A percentile compares a stretch with the other conserved stretches of the same genome.
Evolutionary conservation across 140 eudicot species (phyloP).

Genomic region (Stevia rebaudiana): DNA sequence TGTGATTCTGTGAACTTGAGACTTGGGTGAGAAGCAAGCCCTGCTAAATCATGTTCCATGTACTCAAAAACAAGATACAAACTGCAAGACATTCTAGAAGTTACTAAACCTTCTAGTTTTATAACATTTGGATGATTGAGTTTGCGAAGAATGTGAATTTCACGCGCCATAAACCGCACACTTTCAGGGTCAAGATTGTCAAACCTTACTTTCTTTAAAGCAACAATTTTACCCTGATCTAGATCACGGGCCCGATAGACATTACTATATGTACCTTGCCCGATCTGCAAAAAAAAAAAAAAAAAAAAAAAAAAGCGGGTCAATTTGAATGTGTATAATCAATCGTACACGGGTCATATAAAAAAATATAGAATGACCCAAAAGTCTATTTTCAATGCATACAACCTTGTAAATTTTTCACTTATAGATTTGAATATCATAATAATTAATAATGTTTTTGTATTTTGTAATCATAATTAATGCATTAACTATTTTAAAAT

Average conservation of each 20-base stretch:
- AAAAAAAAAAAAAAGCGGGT: background rate
- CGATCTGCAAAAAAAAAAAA: slow-evolving; percentile 47
- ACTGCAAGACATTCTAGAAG: slow-evolving; percentile 88
- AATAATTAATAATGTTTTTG: background rate
- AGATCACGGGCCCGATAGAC: slow-evolving; percentile 89
- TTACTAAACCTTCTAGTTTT: slow-evolving; percentile 83
- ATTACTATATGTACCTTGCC: slow-evolving; percentile 90
- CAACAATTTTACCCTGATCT: slow-evolving; percentile 77
- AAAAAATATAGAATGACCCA: background rate
- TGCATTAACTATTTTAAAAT: background rate
- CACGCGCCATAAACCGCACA: slow-evolving; percentile 90
- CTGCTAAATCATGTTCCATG: slow-evolving; percentile 88
- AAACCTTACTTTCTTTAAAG: slow-evolving; percentile 80
- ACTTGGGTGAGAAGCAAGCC: slow-evolving; percentile 75
- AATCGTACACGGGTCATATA: background rate
- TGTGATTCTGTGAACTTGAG: slow-evolving; percentile 82
- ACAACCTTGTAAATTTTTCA: background rate
- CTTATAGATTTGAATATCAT: background rate
- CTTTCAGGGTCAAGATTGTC: slow-evolving; percentile 84
- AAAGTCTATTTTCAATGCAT: background rate
- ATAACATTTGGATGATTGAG: slow-evolving; percentile 83
- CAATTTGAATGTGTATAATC: background rate
- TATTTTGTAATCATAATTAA: slow-evolving; percentile 8
- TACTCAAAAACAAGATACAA: slow-evolving; percentile 81
- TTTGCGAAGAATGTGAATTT: slow-evolving; percentile 71